phyloP scores from a whole-genome alignment of 345 rosid genomes.

The Citrus mangshanensis region DNA sequence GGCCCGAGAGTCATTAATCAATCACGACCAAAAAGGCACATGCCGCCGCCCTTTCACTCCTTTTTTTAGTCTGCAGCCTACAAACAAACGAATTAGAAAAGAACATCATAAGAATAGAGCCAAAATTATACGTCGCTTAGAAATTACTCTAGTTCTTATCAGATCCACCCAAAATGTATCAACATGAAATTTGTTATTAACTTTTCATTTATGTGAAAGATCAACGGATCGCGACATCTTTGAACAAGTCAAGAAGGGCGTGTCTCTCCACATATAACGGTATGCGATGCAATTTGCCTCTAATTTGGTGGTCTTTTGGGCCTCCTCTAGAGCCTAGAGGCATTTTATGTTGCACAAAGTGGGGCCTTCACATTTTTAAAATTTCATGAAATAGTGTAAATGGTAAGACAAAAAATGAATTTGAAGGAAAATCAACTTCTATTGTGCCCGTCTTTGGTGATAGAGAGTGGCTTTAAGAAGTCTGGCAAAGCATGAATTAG shows the following conservation, averaged over 20 bases:
- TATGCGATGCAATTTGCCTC: not conserved
- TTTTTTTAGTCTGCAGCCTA: too few relatives aligned
- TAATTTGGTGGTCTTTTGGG: not conserved
- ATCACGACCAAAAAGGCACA: not conserved
- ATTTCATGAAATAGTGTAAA: too few relatives aligned
- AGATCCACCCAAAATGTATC: not conserved
- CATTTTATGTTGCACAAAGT: not conserved
- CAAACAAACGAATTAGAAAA: not conserved
- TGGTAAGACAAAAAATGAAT: too few relatives aligned
- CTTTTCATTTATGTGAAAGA: not conserved
- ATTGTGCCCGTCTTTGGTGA: too few relatives aligned
- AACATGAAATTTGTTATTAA: not conserved
- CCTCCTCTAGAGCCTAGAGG: not conserved
- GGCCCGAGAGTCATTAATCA: not conserved
- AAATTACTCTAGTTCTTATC: not conserved
- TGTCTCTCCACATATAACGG: not conserved
- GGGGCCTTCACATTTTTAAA: too few relatives aligned
- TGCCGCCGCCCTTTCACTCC: not conserved
- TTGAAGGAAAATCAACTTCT: too few relatives aligned
- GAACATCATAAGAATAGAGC: not conserved
- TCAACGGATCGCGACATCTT: not conserved
- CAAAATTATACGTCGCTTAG: not conserved
- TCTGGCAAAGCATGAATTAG: too few relatives aligned
- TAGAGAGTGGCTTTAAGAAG: too few relatives aligned
- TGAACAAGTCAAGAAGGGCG: not conserved